phyloP scores from a whole-genome alignment of 768 basidiomycete genomes.

The Pleurotus salmoneostramineus region DNA sequence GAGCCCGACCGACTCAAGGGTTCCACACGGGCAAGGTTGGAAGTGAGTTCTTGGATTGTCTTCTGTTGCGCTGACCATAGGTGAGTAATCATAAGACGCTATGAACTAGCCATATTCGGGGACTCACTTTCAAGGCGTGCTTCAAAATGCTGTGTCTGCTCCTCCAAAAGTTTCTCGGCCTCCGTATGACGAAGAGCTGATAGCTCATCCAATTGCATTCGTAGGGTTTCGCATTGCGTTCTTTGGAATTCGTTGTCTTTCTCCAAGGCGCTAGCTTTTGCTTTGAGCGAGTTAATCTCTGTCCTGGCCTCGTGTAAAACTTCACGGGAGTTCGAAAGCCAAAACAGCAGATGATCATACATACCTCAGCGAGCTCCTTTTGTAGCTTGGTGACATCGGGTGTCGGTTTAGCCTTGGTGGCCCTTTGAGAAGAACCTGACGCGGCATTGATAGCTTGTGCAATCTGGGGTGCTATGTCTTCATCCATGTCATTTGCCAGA shows the following conservation, averaged over 20 bases:
- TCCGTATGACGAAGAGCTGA: slow-evolving; percentile 60
- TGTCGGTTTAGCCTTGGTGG: slow-evolving; percentile 8
- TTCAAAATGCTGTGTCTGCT: slow-evolving; percentile 48
- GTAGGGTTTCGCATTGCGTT: slow-evolving; percentile 37
- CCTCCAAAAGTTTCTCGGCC: slow-evolving; percentile 50
- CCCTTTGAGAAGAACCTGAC: slow-evolving; percentile 2
- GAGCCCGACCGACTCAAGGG: slow-evolving; percentile 45
- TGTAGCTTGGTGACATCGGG: slow-evolving; percentile 5
- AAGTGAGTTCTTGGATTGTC: slow-evolving; percentile 50
- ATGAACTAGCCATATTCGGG: neutral
- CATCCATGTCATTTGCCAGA: slow-evolving; percentile 16
- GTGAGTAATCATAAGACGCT: slow-evolving; percentile 8
- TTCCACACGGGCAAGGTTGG: slow-evolving; percentile 50
- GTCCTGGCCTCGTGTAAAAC: slow-evolving; percentile 8
- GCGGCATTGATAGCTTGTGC: slow-evolving; percentile 4
- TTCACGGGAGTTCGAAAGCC: neutral
- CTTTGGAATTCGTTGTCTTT: slow-evolving; percentile 1
- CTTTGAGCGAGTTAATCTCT: slow-evolving; percentile 5
- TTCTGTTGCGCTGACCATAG: slow-evolving; percentile 47
- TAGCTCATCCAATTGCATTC: slow-evolving; percentile 55
- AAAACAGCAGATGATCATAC: neutral
- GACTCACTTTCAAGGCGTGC: slow-evolving; percentile 46
- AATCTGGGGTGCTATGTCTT: slow-evolving; percentile 11
- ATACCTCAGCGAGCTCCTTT: slow-evolving; percentile 3
- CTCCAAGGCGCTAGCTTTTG: neutral